A percentile compares a stretch with the other conserved stretches of the same genome.
phyloP scores from a whole-genome alignment of 1,139 yeast genomes.

The Suhomyces panamericanus region DNA sequence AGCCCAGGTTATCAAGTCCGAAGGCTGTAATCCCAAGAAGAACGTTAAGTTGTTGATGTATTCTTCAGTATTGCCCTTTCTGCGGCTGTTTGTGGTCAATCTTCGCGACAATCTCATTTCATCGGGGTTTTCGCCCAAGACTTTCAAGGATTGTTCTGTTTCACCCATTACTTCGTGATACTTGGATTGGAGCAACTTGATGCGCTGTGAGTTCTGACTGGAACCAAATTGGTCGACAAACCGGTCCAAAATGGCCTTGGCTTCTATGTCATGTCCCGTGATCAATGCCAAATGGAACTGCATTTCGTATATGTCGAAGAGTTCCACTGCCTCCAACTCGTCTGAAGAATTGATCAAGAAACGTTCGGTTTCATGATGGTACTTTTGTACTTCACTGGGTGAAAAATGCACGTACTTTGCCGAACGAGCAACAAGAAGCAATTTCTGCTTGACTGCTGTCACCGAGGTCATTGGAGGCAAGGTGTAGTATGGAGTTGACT shows the following conservation, averaged over 20 bases:
- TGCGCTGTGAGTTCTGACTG: conserved; percentile 49
- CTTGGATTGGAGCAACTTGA: conserved; percentile 56
- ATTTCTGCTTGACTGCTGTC: conserved; percentile 16
- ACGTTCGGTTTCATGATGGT: conserved; percentile 21
- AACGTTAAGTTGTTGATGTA: conserved; percentile 52
- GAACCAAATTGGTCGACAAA: conserved; percentile 66
- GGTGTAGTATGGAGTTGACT: not conserved
- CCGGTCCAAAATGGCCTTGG: conserved; percentile 62
- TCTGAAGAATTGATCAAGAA: conserved; percentile 33
- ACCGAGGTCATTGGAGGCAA: conserved; percentile 6
- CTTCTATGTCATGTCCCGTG: conserved; percentile 68
- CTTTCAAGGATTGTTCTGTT: conserved; percentile 30
- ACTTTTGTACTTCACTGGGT: conserved; percentile 21
- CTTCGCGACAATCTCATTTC: conserved; percentile 39
- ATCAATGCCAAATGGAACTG: conserved; percentile 67
- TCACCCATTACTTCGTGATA: conserved; percentile 59
- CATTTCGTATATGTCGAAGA: conserved; percentile 64
- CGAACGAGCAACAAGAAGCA: conserved; percentile 20
- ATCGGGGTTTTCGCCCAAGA: conserved; percentile 39
- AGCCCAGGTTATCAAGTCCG: conserved; percentile 76
- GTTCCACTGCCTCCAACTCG: conserved; percentile 46
- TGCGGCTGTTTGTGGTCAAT: conserved; percentile 35
- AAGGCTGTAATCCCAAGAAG: conserved; percentile 59
- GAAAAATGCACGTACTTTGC: conserved; percentile 19
- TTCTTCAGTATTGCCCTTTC: conserved; percentile 22